A percentile compares a stretch with the other conserved stretches of the same genome.
Evolutionary conservation across 805 yeast genomes (phyloP).

Genomic region (Yamadazyma phyllophila): DNA sequence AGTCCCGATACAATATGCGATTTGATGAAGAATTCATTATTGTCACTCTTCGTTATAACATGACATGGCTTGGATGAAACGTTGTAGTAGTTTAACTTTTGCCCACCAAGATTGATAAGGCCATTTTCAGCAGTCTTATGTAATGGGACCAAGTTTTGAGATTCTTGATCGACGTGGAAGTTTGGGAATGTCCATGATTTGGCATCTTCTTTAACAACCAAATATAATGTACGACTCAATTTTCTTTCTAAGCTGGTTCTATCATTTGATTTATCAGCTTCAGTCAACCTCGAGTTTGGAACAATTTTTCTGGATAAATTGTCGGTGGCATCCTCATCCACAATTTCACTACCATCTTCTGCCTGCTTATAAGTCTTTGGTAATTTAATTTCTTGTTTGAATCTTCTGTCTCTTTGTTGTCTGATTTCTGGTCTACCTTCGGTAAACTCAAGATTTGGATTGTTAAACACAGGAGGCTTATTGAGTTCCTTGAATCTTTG

Average conservation of each 20-base stretch:
- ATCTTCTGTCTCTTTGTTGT: slow-evolving; percentile 85
- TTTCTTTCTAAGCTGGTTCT: slow-evolving; percentile 70
- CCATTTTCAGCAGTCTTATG: slow-evolving; percentile 76
- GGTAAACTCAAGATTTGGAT: slow-evolving; percentile 75
- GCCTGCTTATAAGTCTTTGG: slow-evolving; percentile 58
- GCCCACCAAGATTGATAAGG: slow-evolving; percentile 69
- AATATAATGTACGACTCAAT: slow-evolving; percentile 75
- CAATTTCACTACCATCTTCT: slow-evolving; percentile 25
- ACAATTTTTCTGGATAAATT: slow-evolving; percentile 66
- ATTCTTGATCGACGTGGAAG: slow-evolving; percentile 32
- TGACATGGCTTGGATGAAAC: slow-evolving; percentile 90
- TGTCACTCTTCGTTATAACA: slow-evolving; percentile 46
- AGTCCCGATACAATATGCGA: slow-evolving; percentile 86
- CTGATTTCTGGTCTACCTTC: slow-evolving; percentile 83
- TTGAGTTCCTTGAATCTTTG: slow-evolving; percentile 75
- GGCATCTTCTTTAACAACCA: slow-evolving; percentile 53
- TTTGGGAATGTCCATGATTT: slow-evolving; percentile 80
- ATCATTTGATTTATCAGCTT: slow-evolving; percentile 70
- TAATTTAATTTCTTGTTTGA: slow-evolving; percentile 72
- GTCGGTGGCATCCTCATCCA: slow-evolving; percentile 39
- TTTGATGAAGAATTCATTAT: slow-evolving; percentile 69
- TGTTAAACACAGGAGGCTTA: slow-evolving; percentile 67
- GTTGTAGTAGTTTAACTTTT: slow-evolving; percentile 75
- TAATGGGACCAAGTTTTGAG: slow-evolving; percentile 44
- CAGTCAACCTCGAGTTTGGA: slow-evolving; percentile 69